A percentile compares a stretch with the other conserved stretches of the same genome.
These are phyloP conservation scores for Bryoglossum gracile DNA, from an alignment of 495 filamentous ascomycete species.

Conservation along the genomic window DNA sequence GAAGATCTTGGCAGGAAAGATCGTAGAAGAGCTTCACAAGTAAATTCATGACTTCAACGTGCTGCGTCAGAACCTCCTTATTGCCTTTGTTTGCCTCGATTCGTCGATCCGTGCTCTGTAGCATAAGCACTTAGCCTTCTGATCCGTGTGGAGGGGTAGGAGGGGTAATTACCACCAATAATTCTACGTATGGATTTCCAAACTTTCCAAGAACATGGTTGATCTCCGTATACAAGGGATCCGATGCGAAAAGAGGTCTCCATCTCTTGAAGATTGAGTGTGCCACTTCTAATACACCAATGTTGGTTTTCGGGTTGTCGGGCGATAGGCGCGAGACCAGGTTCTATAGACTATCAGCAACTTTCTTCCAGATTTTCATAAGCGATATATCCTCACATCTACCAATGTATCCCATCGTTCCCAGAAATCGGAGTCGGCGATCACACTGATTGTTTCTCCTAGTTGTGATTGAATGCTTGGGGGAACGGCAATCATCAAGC, in stretches of 20 bases:
- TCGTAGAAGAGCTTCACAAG: constrained; percentile 91
- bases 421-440: constrained; percentile 98
- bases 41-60: constrained; percentile 75
- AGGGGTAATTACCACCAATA: constrained; percentile 52
- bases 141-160: constrained; percentile 18
- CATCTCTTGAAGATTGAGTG: constrained; percentile 97
- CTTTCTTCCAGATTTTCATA: not conserved
- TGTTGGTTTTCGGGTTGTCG: constrained; percentile 71
- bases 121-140: not conserved
- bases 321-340: constrained; percentile 79
- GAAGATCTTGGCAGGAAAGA: constrained; percentile 91
- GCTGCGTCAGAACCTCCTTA: constrained; percentile 60
- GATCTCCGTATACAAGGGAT: constrained; percentile 86
- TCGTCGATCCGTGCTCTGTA: constrained; percentile 67
- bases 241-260: constrained; percentile 86
- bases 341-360: constrained; percentile 44
- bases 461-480: constrained; percentile 83
- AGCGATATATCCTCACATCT: too few relatives aligned
- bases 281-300: constrained; percentile 91
- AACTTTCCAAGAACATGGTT: constrained; percentile 87
- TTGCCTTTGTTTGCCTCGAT: constrained; percentile 71
- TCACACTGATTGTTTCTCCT: constrained; percentile 91
- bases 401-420: constrained; percentile 88
- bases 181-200: constrained; percentile 66
- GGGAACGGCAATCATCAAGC: constrained; percentile 90